Percentiles rank a stretch among this genome's conserved stretches.
Conservation (phyloP, 164 flowering plant species). For the Saururus chinensis region DNA sequence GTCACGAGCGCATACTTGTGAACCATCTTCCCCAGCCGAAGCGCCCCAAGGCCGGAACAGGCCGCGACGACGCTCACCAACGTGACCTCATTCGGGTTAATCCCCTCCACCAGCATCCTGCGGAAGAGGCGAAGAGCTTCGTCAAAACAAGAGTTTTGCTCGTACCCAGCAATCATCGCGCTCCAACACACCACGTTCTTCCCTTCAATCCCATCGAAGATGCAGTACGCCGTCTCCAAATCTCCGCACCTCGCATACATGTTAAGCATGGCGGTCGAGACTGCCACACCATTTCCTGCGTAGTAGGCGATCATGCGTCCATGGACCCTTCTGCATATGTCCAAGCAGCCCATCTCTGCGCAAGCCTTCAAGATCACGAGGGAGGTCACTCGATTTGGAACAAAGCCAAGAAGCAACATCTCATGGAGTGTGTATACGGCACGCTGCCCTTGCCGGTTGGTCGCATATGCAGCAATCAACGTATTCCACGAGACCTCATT, state of each 20-base stretch:
- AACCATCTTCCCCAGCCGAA: conserved; percentile 11
- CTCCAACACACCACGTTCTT: conserved; percentile 28
- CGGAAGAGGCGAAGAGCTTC: conserved; percentile 16
- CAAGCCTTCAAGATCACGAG: conserved; percentile 12
- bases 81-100: conserved; percentile 18
- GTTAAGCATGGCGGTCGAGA: conserved; percentile 19
- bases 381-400: conserved; percentile 16
- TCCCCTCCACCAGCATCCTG: conserved; percentile 13
- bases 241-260: conserved; percentile 20
- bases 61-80: conserved; percentile 19
- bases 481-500: conserved; percentile 25
- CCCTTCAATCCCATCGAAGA: conserved; percentile 12
- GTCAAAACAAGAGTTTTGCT: conserved; percentile 12
- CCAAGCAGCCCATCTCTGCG: conserved; percentile 14
- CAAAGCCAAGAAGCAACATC: conserved; percentile 10
- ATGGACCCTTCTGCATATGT: conserved; percentile 10
- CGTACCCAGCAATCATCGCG: conserved; percentile 23
- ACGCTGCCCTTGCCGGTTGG: conserved; percentile 6
- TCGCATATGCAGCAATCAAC: conserved; percentile 14
- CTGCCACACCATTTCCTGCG: conserved; percentile 7
- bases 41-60: conserved; percentile 19
- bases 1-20: conserved; percentile 11
- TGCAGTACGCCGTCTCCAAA: conserved; percentile 10
- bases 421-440: conserved; percentile 14
- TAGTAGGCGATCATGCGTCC: conserved; percentile 4